A percentile compares a stretch with the other conserved stretches of the same genome.
phyloP scores from a whole-genome alignment of 108 stramenopile species.

The Cyclotella sp. region DNA sequence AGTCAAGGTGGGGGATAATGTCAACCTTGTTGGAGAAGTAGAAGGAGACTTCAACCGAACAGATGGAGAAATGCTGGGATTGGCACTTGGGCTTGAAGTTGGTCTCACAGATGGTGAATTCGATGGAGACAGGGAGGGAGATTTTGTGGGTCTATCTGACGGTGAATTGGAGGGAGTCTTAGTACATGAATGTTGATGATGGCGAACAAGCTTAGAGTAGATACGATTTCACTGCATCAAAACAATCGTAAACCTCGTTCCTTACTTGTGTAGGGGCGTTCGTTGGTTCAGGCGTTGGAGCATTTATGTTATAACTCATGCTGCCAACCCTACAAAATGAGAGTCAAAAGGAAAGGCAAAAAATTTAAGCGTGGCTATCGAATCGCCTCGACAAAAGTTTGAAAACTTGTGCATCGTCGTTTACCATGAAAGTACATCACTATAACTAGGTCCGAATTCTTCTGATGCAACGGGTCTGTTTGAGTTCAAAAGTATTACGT shows the following conservation, averaged over 20 bases:
- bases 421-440: not conserved
- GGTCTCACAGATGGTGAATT: not conserved
- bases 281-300: not conserved
- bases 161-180: not conserved
- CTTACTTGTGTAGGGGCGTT: not conserved
- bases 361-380: not conserved
- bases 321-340: conserved; percentile 3
- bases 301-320: not conserved
- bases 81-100: not conserved
- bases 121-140: not conserved
- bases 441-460: not conserved
- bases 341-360: not conserved
- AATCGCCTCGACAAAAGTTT: not conserved
- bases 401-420: too few species aligned
- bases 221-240: not conserved
- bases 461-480: not conserved
- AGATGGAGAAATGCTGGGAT: not conserved
- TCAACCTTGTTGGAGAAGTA: not conserved
- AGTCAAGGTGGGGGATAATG: too few species aligned
- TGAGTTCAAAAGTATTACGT: not conserved
- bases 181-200: not conserved
- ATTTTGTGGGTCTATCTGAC: not conserved
- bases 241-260: not conserved
- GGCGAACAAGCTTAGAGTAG: too few species aligned
- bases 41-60: not conserved